Base-by-base conservation (phyloP, 164 flowering plant genomes). In the Aristolochia californica region DNA sequence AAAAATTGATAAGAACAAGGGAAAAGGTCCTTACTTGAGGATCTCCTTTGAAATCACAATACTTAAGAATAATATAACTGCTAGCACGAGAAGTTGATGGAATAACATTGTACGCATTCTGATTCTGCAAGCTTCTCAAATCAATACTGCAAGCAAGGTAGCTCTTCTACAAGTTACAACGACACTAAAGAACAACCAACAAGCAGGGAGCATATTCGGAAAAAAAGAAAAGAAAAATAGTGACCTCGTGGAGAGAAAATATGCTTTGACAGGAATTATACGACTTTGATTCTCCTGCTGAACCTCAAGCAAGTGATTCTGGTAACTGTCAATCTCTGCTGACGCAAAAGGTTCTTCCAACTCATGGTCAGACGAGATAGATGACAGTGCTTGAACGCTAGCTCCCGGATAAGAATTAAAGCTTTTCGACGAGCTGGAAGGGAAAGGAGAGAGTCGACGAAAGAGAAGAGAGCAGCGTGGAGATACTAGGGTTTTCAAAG, bases 181-280 rank as follows among this genome's bases (percentile, higher is more conserved):
- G 15, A 22, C 11, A 48, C 4, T 9, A 55, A 54, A 13, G 22
- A 27, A 53, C 8, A 56, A 55, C 27, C 53, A 47, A 26, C 15
- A 59, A 27, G 18, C 11, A 48, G n/a, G n/a, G n/a, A n/a, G n/a
- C n/a, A n/a, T n/a, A n/a, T n/a, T n/a, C n/a, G n/a, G 21, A 48
- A 25, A 20, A 47, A 54, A 48, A 24, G 8, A 25, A 17, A n/a
- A 24, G 30, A 28, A 38, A 49, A 38, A 61, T 48, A 26, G 5
- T 17, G 5, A 90, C 96, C 97, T 87, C 18, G 97, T 90, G 47
- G 89, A 87, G 71, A 84, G 82, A 62, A 90, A 85, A 60, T 65
- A 88, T 18, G 96, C 91, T 62, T 83, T 73, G 60, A 90, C 96
- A n/a, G 91, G 84, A 65, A 90, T 78, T 49, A 60, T 21, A 24